Conservation (phyloP, 305 asterid genomes). For the Fraxinus sp. region DNA sequence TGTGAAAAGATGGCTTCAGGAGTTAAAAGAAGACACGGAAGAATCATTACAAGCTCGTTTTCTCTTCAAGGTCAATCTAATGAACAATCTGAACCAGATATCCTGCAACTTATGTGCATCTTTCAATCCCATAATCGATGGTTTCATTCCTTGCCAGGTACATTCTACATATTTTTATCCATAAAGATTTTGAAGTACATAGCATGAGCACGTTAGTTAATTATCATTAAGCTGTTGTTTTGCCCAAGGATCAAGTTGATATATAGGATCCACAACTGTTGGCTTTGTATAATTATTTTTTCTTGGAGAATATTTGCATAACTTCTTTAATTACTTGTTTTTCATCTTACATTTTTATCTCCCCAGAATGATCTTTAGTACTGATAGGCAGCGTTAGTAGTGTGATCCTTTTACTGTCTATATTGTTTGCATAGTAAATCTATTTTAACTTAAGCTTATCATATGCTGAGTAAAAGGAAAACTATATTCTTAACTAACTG, state of each 20-base stretch:
- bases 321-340: not conserved
- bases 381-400: not conserved
- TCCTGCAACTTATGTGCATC: conserved; percentile 66
- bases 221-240: not conserved
- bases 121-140: conserved; percentile 56
- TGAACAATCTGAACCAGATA: conserved; percentile 53
- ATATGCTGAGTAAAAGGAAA: not conserved
- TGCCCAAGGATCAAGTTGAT: conserved; percentile 7
- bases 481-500: not conserved
- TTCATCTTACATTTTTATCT: not conserved
- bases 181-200: conserved; percentile 16
- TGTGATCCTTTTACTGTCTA: not conserved
- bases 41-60: conserved; percentile 67
- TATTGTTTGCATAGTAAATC: not conserved
- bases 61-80: conserved; percentile 58
- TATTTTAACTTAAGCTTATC: not conserved
- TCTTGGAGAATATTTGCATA: not conserved
- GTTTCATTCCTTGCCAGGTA: conserved; percentile 72
- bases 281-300: not conserved
- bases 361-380: not conserved
- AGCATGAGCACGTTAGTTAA: conserved; percentile 16
- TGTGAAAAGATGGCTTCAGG: conserved; percentile 75
- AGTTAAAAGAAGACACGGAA: conserved; percentile 60
- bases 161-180: conserved; percentile 8
- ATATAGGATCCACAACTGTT: not conserved